Percentiles rank a stretch among this genome's conserved stretches.
These are phyloP conservation scores for Phytophthora pini DNA, from an alignment of 352 stramenopile species.

Conservation along the genomic window DNA sequence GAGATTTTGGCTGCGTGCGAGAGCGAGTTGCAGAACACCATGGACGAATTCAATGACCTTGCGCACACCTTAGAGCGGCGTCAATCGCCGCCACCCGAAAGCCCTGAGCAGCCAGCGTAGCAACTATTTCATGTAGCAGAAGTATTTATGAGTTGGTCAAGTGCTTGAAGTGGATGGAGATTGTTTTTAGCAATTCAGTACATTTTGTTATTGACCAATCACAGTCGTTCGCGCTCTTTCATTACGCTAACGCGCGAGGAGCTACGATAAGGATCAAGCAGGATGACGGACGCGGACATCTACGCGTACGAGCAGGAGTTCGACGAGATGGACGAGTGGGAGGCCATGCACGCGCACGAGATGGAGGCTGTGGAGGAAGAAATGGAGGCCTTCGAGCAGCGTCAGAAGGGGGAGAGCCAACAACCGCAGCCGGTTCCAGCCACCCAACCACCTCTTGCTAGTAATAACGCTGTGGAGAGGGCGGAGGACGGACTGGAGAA, in stretches of 20 bases:
- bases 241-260: not conserved
- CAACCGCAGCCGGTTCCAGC: conserved; percentile 5
- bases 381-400: conserved; percentile 60
- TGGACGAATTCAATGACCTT: conserved; percentile 70
- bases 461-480: conserved; percentile 9
- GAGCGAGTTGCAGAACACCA: conserved; percentile 58
- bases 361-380: conserved; percentile 81
- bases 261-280: not conserved
- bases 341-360: conserved; percentile 80
- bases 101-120: not conserved
- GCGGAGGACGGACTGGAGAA: conserved; percentile 40
- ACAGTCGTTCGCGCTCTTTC: conserved; percentile 42
- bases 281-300: conserved; percentile 73
- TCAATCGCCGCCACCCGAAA: conserved; percentile 12
- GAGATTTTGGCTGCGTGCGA: conserved; percentile 72
- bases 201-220: conserved; percentile 39
- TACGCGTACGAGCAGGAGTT: conserved; percentile 85
- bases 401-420: conserved; percentile 16
- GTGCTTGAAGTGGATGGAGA: conserved; percentile 2
- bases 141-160: conserved; percentile 28
- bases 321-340: conserved; percentile 82
- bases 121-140: not conserved
- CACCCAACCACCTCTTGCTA: conserved; percentile 12
- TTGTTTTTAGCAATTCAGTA: conserved; percentile 5
- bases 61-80: conserved; percentile 38